Percentiles rank a stretch among this genome's conserved stretches.
Conservation (phyloP, 345 rosid genomes). For the Brassica nigra region DNA sequence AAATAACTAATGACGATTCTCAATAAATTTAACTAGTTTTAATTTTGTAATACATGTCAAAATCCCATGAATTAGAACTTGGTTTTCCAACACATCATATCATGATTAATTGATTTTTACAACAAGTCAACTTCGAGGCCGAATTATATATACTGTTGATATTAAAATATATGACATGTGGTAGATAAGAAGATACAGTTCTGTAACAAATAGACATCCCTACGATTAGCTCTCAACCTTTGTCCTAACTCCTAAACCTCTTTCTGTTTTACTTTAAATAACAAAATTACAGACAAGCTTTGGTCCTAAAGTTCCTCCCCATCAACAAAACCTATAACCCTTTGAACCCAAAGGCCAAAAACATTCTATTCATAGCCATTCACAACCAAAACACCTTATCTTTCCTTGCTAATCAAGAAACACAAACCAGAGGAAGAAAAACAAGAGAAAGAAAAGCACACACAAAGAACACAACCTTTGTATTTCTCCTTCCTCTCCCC, state of each 20-base stretch:
- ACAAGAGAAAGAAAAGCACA: slow-evolving; percentile 16
- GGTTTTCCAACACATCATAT: neutral
- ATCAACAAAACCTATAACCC: slow-evolving; percentile 35
- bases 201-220: slow-evolving; percentile 11
- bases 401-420: slow-evolving; percentile 43
- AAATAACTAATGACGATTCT: neutral
- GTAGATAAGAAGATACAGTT: slow-evolving; percentile 13
- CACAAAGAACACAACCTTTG: slow-evolving; percentile 16
- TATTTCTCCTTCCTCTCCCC: slow-evolving; percentile 37
- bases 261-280: slow-evolving; percentile 38
- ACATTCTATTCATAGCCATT: slow-evolving; percentile 44
- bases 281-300: slow-evolving; percentile 29
- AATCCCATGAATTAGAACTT: neutral
- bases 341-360: slow-evolving; percentile 27
- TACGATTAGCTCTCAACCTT: slow-evolving; percentile 33
- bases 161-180: neutral
- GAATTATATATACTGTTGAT: neutral
- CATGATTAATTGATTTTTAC: neutral
- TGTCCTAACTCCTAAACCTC: slow-evolving; percentile 35
- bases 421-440: slow-evolving; percentile 37
- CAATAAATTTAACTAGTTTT: neutral
- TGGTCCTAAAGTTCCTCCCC: slow-evolving; percentile 40
- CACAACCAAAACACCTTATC: slow-evolving; percentile 32
- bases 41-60: neutral
- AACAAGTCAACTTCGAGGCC: neutral